A percentile compares a stretch with the other conserved stretches of the same genome.
Conservation (phyloP, 1,284 basidiomycete species). For the Naganishia liquefaciens region DNA sequence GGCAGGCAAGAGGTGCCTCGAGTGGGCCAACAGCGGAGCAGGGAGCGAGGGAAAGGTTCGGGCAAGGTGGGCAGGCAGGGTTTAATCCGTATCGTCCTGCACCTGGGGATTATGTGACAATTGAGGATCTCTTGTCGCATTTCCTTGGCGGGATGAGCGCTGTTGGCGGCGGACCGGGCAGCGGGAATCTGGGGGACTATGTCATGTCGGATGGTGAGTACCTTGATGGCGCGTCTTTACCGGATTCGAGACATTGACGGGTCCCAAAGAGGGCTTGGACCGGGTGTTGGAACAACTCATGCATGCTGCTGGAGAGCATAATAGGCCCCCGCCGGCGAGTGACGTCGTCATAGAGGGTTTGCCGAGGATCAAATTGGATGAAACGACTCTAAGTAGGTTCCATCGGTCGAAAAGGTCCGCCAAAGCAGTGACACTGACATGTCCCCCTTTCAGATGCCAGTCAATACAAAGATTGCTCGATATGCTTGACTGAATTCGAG, state of each 20-base stretch:
- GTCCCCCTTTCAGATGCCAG: slow-evolving; percentile 38
- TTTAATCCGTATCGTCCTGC: slow-evolving; percentile 6
- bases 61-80: background rate
- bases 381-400: slow-evolving; percentile 43
- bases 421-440: background rate
- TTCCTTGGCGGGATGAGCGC: slow-evolving; percentile 13
- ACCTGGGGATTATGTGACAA: slow-evolving; percentile 13
- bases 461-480: slow-evolving; percentile 50
- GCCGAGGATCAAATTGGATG: slow-evolving; percentile 47
- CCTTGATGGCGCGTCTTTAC: background rate
- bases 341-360: slow-evolving; percentile 49
- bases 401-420: no score
- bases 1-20: background rate
- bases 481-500: slow-evolving; percentile 51
- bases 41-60: background rate
- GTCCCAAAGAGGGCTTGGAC: slow-evolving; percentile 45
- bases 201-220: slow-evolving; percentile 46
- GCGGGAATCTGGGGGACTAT: slow-evolving; percentile 48
- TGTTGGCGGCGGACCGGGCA: background rate
- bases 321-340: slow-evolving; percentile 48
- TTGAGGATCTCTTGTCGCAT: slow-evolving; percentile 33
- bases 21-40: background rate
- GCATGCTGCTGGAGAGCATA: slow-evolving; percentile 50
- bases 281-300: slow-evolving; percentile 50
- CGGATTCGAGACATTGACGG: background rate